A percentile compares a stretch with the other conserved stretches of the same genome.
Evolutionary conservation across 352 stramenopile species (phyloP).

Genomic region (Plasmopara muralis): DNA sequence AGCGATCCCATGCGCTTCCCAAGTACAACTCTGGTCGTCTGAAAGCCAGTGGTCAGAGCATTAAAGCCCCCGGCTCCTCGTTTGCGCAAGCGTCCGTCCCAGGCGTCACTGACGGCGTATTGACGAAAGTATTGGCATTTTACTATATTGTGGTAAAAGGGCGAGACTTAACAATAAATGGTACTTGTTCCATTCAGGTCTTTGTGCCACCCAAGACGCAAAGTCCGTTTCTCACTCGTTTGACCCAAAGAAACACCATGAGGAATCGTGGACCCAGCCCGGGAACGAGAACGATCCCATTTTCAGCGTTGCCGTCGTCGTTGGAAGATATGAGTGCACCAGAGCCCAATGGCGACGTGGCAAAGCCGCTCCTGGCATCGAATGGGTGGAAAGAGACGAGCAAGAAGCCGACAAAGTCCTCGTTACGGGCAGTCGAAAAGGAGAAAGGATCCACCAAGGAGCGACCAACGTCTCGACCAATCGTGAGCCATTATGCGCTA

Average conservation of each 20-base stretch:
- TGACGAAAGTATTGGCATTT: constrained; percentile 11
- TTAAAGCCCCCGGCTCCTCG: constrained; percentile 23
- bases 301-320: constrained; percentile 4
- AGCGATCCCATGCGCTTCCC: neutral
- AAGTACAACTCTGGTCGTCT: constrained; percentile 15
- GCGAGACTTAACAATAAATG: too few species aligned
- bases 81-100: constrained; percentile 4
- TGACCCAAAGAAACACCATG: constrained; percentile 18
- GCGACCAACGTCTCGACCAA: constrained; percentile 1
- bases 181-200: neutral
- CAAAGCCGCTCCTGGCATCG: constrained; percentile 1
- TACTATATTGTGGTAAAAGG: constrained; percentile 1
- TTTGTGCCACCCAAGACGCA: constrained; percentile 27
- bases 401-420: neutral
- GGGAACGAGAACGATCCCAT: constrained; percentile 4
- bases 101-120: constrained; percentile 11
- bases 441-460: neutral
- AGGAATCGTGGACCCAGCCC: constrained; percentile 12
- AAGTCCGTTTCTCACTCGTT: constrained; percentile 9
- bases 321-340: constrained; percentile 26
- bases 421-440: constrained; percentile 6
- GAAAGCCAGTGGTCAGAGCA: constrained; percentile 21
- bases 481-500: constrained; percentile 11
- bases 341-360: constrained; percentile 5
- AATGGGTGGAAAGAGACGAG: constrained; percentile 22